These are phyloP conservation scores for Rhodotorula sp. DNA, from an alignment of 1,284 basidiomycete species.

Conservation along the genomic window DNA sequence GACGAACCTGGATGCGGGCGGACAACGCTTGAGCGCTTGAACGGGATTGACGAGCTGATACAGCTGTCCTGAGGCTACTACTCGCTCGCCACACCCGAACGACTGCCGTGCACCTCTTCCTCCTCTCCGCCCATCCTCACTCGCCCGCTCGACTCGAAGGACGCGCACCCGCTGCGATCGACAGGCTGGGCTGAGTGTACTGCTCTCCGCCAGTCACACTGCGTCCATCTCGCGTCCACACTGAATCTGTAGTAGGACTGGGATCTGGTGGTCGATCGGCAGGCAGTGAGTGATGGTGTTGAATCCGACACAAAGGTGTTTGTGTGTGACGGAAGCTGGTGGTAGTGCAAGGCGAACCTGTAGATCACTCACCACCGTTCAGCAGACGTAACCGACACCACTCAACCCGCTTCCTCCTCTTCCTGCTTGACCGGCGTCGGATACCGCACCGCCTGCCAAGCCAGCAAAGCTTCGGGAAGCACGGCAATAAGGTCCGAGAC, in stretches of 20 bases:
- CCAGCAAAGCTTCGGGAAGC: background rate
- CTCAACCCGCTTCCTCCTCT: constrained; percentile 4
- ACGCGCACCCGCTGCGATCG: background rate
- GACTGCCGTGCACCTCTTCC: background rate
- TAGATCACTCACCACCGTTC: too few species aligned
- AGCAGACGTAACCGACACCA: too few species aligned
- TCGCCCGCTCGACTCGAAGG: too few species aligned
- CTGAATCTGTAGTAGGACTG: background rate
- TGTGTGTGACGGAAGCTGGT: too few species aligned
- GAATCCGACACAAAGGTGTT: too few species aligned
- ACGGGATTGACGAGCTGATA: too few species aligned
- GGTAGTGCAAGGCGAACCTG: too few species aligned
- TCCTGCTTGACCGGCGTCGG: background rate
- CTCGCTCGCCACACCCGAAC: background rate
- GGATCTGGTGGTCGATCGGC: too few species aligned
- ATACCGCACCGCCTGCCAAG: background rate
- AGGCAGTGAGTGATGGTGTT: too few species aligned
- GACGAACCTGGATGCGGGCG: background rate
- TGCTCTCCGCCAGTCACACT: background rate
- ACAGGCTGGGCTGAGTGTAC: background rate
- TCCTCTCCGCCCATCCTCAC: background rate
- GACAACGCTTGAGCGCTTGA: too few species aligned
- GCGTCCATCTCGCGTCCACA: background rate
- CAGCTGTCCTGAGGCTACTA: background rate
- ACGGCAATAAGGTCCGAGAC: background rate